Evolutionary conservation across 805 yeast genomes (phyloP).

Genomic region (Candida bentonensis): DNA sequence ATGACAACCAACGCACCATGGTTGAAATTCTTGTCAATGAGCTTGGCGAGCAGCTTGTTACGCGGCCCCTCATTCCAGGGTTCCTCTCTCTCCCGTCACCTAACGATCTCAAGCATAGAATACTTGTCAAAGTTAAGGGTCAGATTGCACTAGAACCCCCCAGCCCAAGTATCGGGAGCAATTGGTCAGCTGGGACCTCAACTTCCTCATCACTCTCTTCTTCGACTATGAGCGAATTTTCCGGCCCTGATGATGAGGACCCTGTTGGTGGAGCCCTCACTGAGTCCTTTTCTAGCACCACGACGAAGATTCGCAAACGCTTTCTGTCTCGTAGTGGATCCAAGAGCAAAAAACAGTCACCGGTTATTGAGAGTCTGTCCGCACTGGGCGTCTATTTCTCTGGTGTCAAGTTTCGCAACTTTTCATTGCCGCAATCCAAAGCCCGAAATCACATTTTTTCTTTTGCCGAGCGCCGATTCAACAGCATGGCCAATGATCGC

Average conservation of each 20-base stretch:
- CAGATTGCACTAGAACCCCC: constrained; percentile 14
- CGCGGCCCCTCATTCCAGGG: constrained; percentile 23
- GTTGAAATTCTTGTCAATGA: constrained; percentile 37
- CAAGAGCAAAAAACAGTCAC: not conserved
- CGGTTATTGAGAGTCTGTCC: constrained; percentile 29
- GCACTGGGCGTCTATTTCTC: constrained; percentile 55
- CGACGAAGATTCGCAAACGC: not conserved
- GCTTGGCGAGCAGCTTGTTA: constrained; percentile 45
- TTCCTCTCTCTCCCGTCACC: constrained; percentile 53
- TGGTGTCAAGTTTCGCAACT: constrained; percentile 68
- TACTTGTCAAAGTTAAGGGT: constrained; percentile 63
- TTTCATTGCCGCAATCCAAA: constrained; percentile 77
- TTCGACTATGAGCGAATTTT: constrained; percentile 21
- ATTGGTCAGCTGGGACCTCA: not conserved
- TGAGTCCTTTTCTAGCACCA: not conserved
- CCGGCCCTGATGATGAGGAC: constrained; percentile 25
- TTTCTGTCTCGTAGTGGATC: not conserved
- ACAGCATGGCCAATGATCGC: constrained; percentile 48
- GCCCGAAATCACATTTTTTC: constrained; percentile 74
- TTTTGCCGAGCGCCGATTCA: constrained; percentile 59
- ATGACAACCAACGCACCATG: constrained; percentile 50
- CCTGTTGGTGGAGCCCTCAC: constrained; percentile 7
- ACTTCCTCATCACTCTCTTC: not conserved
- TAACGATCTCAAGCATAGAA: constrained; percentile 47
- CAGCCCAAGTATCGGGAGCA: not conserved